A percentile compares a stretch with the other conserved stretches of the same genome.
phyloP scores from a whole-genome alignment of 345 rosid genomes.

The Eutrema heterophyllum region DNA sequence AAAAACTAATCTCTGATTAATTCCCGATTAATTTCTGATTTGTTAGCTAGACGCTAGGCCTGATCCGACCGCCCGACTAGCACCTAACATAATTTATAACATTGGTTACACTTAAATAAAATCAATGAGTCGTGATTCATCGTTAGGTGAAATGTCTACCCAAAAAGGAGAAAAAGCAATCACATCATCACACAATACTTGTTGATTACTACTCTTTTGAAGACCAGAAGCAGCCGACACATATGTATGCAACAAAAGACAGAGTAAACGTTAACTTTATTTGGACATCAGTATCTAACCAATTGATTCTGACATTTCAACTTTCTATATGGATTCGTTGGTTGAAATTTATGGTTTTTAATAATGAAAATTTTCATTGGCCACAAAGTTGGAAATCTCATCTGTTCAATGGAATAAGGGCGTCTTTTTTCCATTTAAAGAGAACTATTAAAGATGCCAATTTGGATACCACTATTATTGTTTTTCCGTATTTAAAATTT shows the following conservation, averaged over 20 bases:
- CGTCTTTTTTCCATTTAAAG: background rate
- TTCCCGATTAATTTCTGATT: no score
- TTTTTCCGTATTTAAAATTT: background rate
- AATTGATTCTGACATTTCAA: constrained; percentile 29
- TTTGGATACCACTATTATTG: background rate
- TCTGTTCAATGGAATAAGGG: background rate
- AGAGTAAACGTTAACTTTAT: background rate
- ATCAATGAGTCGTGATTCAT: background rate
- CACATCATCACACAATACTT: constrained; percentile 27
- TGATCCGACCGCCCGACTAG: no score
- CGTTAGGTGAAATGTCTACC: constrained; percentile 30
- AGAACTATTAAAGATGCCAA: constrained; percentile 1
- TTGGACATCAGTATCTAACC: constrained; percentile 32
- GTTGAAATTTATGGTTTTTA: background rate
- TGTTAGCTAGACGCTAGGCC: no score
- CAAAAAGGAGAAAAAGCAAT: background rate
- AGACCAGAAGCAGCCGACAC: constrained; percentile 27
- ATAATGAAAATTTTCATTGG: background rate
- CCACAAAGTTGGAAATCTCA: background rate
- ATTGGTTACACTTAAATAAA: background rate
- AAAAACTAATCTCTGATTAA: no score
- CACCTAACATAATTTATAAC: no score
- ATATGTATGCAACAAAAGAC: background rate
- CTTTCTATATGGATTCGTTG: constrained; percentile 16
- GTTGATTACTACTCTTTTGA: constrained; percentile 14